Evolutionary conservation across 768 basidiomycete species (phyloP).

Genomic region (Auricularia cornea): DNA sequence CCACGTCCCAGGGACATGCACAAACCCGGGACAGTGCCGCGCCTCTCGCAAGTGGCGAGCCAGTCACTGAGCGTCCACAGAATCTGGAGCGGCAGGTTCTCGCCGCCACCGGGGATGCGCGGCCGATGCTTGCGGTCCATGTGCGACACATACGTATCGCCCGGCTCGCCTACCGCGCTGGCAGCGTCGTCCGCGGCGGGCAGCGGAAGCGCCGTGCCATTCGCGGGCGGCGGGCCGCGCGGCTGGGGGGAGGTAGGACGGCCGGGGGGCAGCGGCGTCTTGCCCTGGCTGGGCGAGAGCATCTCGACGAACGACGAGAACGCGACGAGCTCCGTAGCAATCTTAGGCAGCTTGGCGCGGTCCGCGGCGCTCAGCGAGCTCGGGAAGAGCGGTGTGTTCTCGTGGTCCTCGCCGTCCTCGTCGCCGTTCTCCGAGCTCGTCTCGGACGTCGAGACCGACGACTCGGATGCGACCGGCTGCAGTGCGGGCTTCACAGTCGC

Average conservation of each 20-base stretch:
- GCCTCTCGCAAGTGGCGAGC: conserved; percentile 49
- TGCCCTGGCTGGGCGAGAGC: background rate
- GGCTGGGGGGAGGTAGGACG: background rate
- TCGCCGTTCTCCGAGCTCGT: background rate
- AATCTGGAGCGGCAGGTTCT: conserved; percentile 53
- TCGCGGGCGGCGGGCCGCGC: background rate
- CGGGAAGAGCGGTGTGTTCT: background rate
- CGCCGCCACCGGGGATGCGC: conserved; percentile 32
- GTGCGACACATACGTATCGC: background rate
- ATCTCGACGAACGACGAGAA: background rate
- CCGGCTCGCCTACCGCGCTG: background rate
- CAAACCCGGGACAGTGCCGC: conserved; percentile 47
- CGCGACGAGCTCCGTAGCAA: background rate
- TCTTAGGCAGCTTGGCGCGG: background rate
- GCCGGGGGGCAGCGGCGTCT: background rate
- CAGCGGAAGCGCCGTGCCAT: background rate
- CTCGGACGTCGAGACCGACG: background rate
- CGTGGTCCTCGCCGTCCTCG: background rate
- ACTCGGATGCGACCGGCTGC: background rate
- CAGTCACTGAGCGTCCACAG: conserved; percentile 49
- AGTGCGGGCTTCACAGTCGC: background rate
- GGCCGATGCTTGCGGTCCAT: conserved; percentile 22
- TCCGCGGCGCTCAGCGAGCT: background rate
- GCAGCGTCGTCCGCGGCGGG: too few species aligned
- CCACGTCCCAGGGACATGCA: background rate